Evolutionary conservation across 305 asterid genomes (phyloP), one percentile per base, ranked within the genome.

Genomic region (Fraxinus ornus): DNA sequence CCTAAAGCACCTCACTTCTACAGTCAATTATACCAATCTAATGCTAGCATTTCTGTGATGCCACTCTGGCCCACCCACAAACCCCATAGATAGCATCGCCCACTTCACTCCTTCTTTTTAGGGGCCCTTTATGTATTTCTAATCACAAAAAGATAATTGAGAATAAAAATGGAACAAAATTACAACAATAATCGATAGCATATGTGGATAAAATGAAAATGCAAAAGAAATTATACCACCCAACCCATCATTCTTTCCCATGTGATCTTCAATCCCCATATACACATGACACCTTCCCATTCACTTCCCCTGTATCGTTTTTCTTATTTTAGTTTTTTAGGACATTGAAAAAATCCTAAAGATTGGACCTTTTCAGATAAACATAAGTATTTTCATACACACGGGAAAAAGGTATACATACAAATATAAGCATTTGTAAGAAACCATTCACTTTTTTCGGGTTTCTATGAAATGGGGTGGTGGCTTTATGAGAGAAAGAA

Each of bases 401-500:
- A 71, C 1, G 17, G 1, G 15, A 15, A 13, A 70, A 28, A 32
- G 0, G 22, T 6, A 71, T 12, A 32, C 44, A 68, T 68, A 68
- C 75, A 68, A 68, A 33, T 17, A 70, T 30, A 70, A 70, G 2
- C 76, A 30, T 55, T 78, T 77, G 62, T 49, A 83, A 78, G 85
- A 86, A 84, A 84, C 86, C 86, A 74, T 82, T 81, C 84, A 79
- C 86, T 87, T 35, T 79, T 37, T 57, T 21, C 64, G 82, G 88
- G 84, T 85, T 87, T 86, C 87, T 88, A 87, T 85, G 86, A 87
- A 87, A 86, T 84, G 84, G 90, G 85, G 60, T 82, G 82, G 68
- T 85, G 81, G 88, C 95, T 90, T 90, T 90, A 86, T 89, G 92
- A 86, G 91, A 83, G 89, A 62, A 81, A 76, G 80, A 80, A 78